Base-by-base conservation (phyloP, 176 grass and related monocot species). In the Chloris gayana region DNA sequence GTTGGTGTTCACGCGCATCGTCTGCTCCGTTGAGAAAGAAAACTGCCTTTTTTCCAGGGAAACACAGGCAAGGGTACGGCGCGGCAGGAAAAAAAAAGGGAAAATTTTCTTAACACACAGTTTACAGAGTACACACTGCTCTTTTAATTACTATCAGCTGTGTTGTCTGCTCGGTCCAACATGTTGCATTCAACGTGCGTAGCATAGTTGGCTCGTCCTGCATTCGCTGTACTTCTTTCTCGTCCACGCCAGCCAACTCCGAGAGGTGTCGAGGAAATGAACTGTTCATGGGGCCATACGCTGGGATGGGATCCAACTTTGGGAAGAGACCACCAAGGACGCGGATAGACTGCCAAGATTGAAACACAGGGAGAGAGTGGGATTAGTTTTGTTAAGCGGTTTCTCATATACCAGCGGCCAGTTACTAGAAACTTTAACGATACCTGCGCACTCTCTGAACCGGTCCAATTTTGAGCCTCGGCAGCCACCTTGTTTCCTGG, bases 31-130 rank as follows among this genome's bases (percentile, higher is more conserved):
- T 13, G 31, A 14, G 19, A 54, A 13, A 22, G 24, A 27, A 50
- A 57, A 5, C 19, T 4, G 59, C 31, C 70, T 74, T 75, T 42
- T 75, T 42, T 75, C 42, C 70, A 56, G 73, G 46, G 60, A 17
- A 56, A 32, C 65, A 60, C 0, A 41, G n/a, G n/a, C n/a, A n/a
- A 58, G 58, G 32, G 64, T 54, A 21, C 64, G 4, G 46, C 2
- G 17, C 78, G 3, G 15, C 64, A 42, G 24, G 15, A 19, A 1
- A 53, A 42, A 15, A 54, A 53, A 59, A n/a, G 41, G 49, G 51
- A 8, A 54, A 54, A 54, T 15, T 53, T 17, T 13, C 6, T 2
- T 11, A 51, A n/a, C 19, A 29, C 45, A 80, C 65, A 37, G 14
- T 41, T 58, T 21, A 1, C 33, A n/a, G 10, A 24, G 34, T 24